Conservation (phyloP, 805 yeast species). For the Candida taoyuanica region DNA sequence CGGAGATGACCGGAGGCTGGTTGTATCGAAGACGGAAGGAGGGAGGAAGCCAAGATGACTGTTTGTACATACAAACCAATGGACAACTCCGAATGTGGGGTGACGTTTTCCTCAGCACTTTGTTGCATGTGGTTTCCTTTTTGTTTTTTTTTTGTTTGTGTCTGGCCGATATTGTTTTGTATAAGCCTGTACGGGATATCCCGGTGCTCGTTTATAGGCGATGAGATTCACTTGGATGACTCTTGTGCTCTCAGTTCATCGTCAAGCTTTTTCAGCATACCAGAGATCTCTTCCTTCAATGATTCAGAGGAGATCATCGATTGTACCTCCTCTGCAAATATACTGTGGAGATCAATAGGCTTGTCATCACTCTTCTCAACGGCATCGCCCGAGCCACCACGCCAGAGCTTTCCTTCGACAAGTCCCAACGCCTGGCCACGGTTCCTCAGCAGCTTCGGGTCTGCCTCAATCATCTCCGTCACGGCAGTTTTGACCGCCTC, state of each 20-base stretch:
- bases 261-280: constrained; percentile 9
- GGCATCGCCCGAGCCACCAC: too few relatives aligned
- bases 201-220: not conserved
- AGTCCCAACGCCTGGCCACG: constrained; percentile 24
- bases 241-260: constrained; percentile 2
- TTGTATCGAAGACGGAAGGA: too few relatives aligned
- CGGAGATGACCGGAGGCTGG: constrained; percentile 11
- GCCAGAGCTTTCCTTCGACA: constrained; percentile 17
- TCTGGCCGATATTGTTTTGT: too few relatives aligned
- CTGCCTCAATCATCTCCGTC: constrained; percentile 11
- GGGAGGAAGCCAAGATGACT: too few relatives aligned
- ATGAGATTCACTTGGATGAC: too few relatives aligned
- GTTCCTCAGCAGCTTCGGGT: constrained; percentile 23
- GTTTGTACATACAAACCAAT: too few relatives aligned
- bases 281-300: constrained; percentile 9
- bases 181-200: too few relatives aligned
- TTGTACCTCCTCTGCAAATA: constrained; percentile 21
- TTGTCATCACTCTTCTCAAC: too few relatives aligned
- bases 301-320: constrained; percentile 13
- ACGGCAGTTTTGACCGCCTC: constrained; percentile 15
- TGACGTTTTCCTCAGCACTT: too few relatives aligned
- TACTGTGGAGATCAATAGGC: constrained; percentile 7
- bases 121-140: too few relatives aligned
- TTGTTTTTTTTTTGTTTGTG: too few relatives aligned
- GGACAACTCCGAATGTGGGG: too few relatives aligned